Conservation (phyloP, 1,139 yeast genomes). For the Suhomyces choctaworum region DNA sequence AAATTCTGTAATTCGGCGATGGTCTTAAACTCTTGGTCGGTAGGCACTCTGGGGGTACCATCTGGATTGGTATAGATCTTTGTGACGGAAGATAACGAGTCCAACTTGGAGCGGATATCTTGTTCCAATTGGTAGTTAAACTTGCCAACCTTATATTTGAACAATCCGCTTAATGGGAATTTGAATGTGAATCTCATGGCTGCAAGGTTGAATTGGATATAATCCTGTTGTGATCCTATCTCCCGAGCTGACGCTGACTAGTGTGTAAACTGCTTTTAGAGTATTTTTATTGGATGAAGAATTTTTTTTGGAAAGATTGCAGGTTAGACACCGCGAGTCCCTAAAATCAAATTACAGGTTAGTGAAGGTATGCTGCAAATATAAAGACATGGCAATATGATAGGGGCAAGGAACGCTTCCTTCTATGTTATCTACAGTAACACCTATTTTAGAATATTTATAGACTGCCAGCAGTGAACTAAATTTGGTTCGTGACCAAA, state of each 20-base stretch:
- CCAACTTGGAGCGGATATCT: conserved; percentile 45
- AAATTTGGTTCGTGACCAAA: too few relatives aligned
- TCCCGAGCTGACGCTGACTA: conserved; percentile 10
- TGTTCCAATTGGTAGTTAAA: conserved; percentile 46
- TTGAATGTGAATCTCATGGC: conserved; percentile 48
- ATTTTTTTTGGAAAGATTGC: conserved; percentile 12
- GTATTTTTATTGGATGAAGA: conserved; percentile 22
- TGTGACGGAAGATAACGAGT: conserved; percentile 55
- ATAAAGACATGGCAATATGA: too few relatives aligned
- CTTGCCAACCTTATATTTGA: conserved; percentile 40
- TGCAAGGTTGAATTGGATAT: conserved; percentile 4
- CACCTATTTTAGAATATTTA: too few relatives aligned
- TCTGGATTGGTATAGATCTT: conserved; percentile 72
- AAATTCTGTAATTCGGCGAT: conserved; percentile 72
- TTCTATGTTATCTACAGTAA: too few relatives aligned
- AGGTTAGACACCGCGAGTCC: conserved; percentile 8
- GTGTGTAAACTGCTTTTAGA: conserved; percentile 18
- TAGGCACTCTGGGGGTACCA: conserved; percentile 72
- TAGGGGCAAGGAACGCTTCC: too few relatives aligned
- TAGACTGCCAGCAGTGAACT: too few relatives aligned
- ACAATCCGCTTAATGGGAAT: conserved; percentile 41
- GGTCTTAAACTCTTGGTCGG: conserved; percentile 70
- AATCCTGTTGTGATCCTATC: conserved; percentile 5
- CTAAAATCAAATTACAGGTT: background rate
- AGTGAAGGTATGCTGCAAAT: too few relatives aligned